Percentiles rank a stretch among this genome's conserved stretches.
These are phyloP conservation scores for Bertia moriformis DNA, from an alignment of 2,329 filamentous ascomycete species.

Conservation along the genomic window DNA sequence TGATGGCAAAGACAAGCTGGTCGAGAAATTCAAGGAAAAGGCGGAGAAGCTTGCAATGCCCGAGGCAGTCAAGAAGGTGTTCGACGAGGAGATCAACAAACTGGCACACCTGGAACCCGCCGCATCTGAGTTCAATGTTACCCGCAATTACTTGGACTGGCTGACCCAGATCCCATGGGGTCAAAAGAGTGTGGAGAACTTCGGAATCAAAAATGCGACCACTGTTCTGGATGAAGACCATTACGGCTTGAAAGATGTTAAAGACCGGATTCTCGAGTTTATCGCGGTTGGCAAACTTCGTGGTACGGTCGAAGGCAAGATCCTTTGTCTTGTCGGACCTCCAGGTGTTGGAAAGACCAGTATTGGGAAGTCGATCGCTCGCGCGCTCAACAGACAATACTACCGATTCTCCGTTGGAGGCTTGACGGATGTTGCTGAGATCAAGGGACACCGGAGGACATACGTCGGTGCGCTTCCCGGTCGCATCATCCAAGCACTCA, in stretches of 20 bases:
- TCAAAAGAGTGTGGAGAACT: conserved; percentile 87
- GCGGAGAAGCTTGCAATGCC: conserved; percentile 90
- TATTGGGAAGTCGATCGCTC: conserved; percentile 94
- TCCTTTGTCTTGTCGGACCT: conserved; percentile 90
- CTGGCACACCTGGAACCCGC: conserved; percentile 87
- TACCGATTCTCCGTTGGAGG: conserved; percentile 97
- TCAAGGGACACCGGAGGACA: conserved; percentile 91
- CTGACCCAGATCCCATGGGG: conserved; percentile 97
- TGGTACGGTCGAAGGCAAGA: conserved; percentile 95
- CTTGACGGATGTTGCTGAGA: conserved; percentile 91
- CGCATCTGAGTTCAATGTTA: conserved; percentile 96
- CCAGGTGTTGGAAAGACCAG: conserved; percentile 97
- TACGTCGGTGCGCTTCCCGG: conserved; percentile 93
- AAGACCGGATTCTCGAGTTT: conserved; percentile 94
- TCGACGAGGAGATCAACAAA: conserved; percentile 96
- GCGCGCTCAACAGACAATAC: conserved; percentile 87
- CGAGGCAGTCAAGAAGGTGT: conserved; percentile 89
- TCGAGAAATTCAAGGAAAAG: conserved; percentile 96
- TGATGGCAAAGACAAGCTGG: conserved; percentile 93
- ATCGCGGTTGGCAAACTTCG: conserved; percentile 95
- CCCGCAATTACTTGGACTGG: conserved; percentile 96
- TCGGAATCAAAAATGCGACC: conserved; percentile 82
- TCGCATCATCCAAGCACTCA: conserved; percentile 91
- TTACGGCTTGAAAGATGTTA: conserved; percentile 92
- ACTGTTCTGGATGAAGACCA: conserved; percentile 90